Evolutionary conservation across 257 asterid genomes (phyloP), one percentile per base, ranked within the genome.

Genomic region (Ballota nigra): DNA sequence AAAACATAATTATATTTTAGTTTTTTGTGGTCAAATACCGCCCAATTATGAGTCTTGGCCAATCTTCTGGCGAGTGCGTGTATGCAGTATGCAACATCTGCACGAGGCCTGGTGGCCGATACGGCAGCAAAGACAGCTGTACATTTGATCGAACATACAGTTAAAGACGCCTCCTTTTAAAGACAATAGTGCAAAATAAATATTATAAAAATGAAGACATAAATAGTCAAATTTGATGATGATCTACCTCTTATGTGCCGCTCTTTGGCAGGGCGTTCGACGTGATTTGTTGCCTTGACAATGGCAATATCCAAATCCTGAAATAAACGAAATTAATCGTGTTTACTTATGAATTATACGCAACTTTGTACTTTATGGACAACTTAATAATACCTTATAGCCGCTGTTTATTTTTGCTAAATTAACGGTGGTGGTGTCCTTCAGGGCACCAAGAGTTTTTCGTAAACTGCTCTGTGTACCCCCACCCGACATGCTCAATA

Each of bases 231-330:
- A 38, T 45, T 23, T 45, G 63, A 71, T 29, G 72, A 66, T 66
- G 9, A 65, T 75, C 69, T 52, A 95, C 99, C 97, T 92, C 86
- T 86, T 18, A 95, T 83, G 83, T 95, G 92, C 74, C 89, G 88
- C 85, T 95, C 99, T 74, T 95, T 92, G 8, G 98, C 94, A n/a
- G 98, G 98, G 16, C 88, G 93, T 68, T 95, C 99, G 4, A 86
- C 95, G 57, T 94, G 99, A 85, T 94, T 94, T 63, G 99, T 94
- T 8, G 99, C 99, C 92, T 84, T 91, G 74, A 94, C 99, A 81
- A 94, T 84, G 62, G 99, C 99, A 76, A 94, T 88, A 78, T 94
- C 99, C 86, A 94, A 83, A 40, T 91, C 99, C 99, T 94, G 79
- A 9, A 63, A 59, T 45, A 31, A 45, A 29, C 60, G 0, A 45